Evolutionary conservation across 352 stramenopile genomes (phyloP).

Genomic region (Pythium aristosporum): DNA sequence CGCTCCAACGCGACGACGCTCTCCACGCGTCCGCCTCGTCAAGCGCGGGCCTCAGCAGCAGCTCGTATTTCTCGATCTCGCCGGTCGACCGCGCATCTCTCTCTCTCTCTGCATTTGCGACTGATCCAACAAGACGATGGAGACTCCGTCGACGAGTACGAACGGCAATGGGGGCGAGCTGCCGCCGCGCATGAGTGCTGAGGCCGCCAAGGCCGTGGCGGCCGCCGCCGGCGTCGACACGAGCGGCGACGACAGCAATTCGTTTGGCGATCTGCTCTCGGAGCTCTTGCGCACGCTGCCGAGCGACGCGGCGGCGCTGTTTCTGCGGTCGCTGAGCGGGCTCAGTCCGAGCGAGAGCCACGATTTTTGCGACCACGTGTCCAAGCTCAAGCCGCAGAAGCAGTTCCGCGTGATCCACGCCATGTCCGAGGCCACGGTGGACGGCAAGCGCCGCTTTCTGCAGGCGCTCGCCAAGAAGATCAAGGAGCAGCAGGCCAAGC

Average conservation of each 20-base stretch:
- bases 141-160: slow-evolving; percentile 13
- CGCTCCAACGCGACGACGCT: not conserved
- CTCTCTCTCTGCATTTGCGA: not conserved
- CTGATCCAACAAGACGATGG: slow-evolving; percentile 5
- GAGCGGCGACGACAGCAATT: slow-evolving; percentile 29
- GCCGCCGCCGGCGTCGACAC: slow-evolving; percentile 22
- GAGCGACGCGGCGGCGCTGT: slow-evolving; percentile 64
- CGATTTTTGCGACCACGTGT: slow-evolving; percentile 77
- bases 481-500: slow-evolving; percentile 53
- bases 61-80: slow-evolving; percentile 20
- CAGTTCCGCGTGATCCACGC: slow-evolving; percentile 86
- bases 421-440: slow-evolving; percentile 74
- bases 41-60: not conserved
- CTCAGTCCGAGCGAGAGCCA: slow-evolving; percentile 69
- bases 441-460: slow-evolving; percentile 82
- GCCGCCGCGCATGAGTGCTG: slow-evolving; percentile 20
- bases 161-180: not conserved
- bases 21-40: not conserved
- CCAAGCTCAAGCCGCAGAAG: slow-evolving; percentile 73
- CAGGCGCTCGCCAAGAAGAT: slow-evolving; percentile 72
- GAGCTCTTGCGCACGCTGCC: slow-evolving; percentile 74
- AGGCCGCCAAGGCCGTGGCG: slow-evolving; percentile 23
- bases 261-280: slow-evolving; percentile 76
- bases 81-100: slow-evolving; percentile 11
- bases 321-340: slow-evolving; percentile 74